Conservation (phyloP, 179 eudicot species). For the Carnegiea gigantea region DNA sequence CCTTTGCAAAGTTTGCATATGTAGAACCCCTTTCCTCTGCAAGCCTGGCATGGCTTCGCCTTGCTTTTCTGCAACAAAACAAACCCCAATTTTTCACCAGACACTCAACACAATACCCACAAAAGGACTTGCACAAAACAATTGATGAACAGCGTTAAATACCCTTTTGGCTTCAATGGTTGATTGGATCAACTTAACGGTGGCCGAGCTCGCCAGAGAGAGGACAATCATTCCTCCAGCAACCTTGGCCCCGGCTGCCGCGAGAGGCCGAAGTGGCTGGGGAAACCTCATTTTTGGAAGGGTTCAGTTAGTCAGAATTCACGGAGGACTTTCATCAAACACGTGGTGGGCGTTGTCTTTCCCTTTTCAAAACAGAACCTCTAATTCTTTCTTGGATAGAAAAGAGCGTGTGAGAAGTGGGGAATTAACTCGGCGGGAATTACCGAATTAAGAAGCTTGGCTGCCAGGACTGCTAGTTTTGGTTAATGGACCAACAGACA, state of each 20-base stretch:
- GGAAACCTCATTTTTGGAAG: slow-evolving; percentile 26
- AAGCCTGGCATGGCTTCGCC: slow-evolving; percentile 49
- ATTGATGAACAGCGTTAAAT: not conserved
- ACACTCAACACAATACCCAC: not conserved
- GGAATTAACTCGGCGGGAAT: not conserved
- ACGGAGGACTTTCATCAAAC: slow-evolving; percentile 35
- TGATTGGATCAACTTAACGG: slow-evolving; percentile 30
- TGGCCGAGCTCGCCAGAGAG: slow-evolving; percentile 28
- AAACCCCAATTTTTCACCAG: not conserved
- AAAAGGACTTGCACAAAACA: not conserved
- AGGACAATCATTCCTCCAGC: slow-evolving; percentile 31
- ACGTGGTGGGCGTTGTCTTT: slow-evolving; percentile 21
- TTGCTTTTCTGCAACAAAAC: slow-evolving; percentile 36
- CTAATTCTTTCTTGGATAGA: not conserved
- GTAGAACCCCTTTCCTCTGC: slow-evolving; percentile 61
- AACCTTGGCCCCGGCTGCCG: slow-evolving; percentile 24
- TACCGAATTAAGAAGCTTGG: too few species aligned
- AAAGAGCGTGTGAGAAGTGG: not conserved
- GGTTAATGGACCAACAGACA: too few species aligned
- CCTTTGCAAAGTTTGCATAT: slow-evolving; percentile 73
- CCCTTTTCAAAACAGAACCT: not conserved
- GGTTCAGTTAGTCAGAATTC: not conserved
- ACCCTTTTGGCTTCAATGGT: slow-evolving; percentile 35
- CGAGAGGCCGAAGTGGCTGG: slow-evolving; percentile 15
- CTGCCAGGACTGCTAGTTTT: too few species aligned